phyloP scores from a whole-genome alignment of 306 rosid genomes.

The Lagenaria siceraria region DNA sequence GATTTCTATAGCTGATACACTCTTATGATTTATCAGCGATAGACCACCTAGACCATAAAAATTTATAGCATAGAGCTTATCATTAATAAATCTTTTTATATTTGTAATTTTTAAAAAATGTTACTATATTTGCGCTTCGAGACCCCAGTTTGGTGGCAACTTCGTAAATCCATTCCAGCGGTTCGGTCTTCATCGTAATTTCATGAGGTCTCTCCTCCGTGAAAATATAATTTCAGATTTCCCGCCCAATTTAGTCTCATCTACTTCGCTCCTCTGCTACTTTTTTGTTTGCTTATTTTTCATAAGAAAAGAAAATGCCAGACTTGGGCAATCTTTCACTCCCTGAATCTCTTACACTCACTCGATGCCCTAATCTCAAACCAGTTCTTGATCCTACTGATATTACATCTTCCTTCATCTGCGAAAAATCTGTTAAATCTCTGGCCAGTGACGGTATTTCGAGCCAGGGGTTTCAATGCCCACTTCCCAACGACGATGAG shows the following conservation, averaged over 20 bases:
- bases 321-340: constrained; percentile 50
- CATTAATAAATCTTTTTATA: too few species aligned
- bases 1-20: too few species aligned
- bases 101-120: too few species aligned
- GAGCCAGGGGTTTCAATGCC: constrained; percentile 7
- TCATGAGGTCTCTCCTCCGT: neutral
- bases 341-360: constrained; percentile 26
- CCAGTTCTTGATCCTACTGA: constrained; percentile 19
- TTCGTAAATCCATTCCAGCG: neutral
- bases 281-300: neutral
- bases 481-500: constrained; percentile 4
- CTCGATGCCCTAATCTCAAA: constrained; percentile 27
- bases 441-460: constrained; percentile 8
- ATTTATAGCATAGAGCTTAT: too few species aligned
- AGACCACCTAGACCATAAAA: too few species aligned
- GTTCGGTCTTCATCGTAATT: neutral
- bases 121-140: too few species aligned
- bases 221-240: neutral
- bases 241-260: constrained; percentile 1
- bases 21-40: too few species aligned
- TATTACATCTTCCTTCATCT: neutral
- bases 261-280: constrained; percentile 15
- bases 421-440: constrained; percentile 17
- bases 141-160: neutral
- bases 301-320: constrained; percentile 32